Base-by-base conservation (phyloP, 331 rosid species). In the Malus hybrid region DNA sequence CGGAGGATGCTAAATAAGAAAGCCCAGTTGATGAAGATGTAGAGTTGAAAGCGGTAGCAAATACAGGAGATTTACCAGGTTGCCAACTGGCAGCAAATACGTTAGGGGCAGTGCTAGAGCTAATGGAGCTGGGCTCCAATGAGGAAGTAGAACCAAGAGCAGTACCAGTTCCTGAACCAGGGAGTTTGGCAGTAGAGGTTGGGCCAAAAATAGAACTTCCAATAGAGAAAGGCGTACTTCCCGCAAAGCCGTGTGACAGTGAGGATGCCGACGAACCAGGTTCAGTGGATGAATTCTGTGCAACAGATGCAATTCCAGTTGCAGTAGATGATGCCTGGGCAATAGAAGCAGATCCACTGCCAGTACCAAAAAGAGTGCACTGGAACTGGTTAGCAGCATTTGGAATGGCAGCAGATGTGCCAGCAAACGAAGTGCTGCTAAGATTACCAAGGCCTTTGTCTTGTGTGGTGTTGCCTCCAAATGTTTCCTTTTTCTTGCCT, bases 11-110 rank as follows among this genome's bases (percentile, higher is more conserved):
- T 28, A 68, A 75, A 33, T 73, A 83, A 8, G 79, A 29, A 52
- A 83, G 68, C 74, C 76, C 86, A 20, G 70, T 58, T 29, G 81
- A 71, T 26, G 9, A 29, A 50, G 81, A 67, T 3, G 87, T 34
- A 1, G 76, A 68, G 75, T 52, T 78, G 55, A 78, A 80, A 19
- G 88, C 4, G 5, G 93, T 84, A 77, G 80, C 83, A 79, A 86
- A 91, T 24, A 61, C 64, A 2, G 90, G 76, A 26, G 91, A 71
- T 60, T 82, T 85, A 74, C 81, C 36, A 58, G 92, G 57, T 84
- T 78, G 91, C 97, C 92, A 89, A 79, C 77, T 72, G 66, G 88
- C 5, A 63, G 84, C 82, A 77, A 87, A 87, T 71, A 79, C 18
- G 78, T 75, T 68, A 66, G 96, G 63, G 13, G 83, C 77, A 55